phyloP scores from a whole-genome alignment of 306 rosid species.

The Vigna mungo region DNA sequence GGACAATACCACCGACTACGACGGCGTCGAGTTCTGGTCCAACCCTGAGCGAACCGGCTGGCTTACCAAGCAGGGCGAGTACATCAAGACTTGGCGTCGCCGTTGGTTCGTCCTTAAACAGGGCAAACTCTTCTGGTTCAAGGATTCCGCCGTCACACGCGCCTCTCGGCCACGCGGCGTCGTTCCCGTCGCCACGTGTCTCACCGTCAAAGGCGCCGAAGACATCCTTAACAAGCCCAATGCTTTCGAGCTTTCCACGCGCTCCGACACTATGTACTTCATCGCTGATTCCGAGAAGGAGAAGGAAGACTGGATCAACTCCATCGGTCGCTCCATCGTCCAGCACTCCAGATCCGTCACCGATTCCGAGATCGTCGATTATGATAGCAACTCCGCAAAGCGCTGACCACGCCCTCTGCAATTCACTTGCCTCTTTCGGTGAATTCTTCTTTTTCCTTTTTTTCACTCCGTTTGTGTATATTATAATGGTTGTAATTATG shows the following conservation, averaged over 20 bases:
- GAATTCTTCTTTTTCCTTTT: not conserved
- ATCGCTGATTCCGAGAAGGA: constrained; percentile 68
- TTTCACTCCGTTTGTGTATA: constrained; percentile 12
- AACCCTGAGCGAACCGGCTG: constrained; percentile 49
- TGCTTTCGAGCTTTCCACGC: constrained; percentile 63
- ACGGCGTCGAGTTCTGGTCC: constrained; percentile 50
- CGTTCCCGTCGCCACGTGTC: constrained; percentile 56
- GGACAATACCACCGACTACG: constrained; percentile 31
- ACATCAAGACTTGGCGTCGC: constrained; percentile 58
- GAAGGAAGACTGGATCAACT: constrained; percentile 76
- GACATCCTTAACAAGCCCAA: constrained; percentile 58
- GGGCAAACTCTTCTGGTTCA: constrained; percentile 57
- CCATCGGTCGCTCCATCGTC: constrained; percentile 71
- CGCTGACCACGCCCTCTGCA: constrained; percentile 39
- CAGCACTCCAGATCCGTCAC: constrained; percentile 77
- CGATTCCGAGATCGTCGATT: constrained; percentile 72
- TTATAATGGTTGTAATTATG: not conserved
- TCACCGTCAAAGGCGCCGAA: constrained; percentile 68
- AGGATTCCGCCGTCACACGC: constrained; percentile 49
- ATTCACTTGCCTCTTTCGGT: constrained; percentile 37
- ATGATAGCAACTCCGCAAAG: constrained; percentile 49
- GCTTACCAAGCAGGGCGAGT: constrained; percentile 54
- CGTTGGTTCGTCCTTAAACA: constrained; percentile 55
- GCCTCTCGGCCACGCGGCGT: constrained; percentile 49
- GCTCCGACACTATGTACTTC: constrained; percentile 68